Evolutionary conservation across 2,329 filamentous ascomycete genomes (phyloP), one percentile per base, ranked within the genome.

Genomic region (Fusarium sp.): DNA sequence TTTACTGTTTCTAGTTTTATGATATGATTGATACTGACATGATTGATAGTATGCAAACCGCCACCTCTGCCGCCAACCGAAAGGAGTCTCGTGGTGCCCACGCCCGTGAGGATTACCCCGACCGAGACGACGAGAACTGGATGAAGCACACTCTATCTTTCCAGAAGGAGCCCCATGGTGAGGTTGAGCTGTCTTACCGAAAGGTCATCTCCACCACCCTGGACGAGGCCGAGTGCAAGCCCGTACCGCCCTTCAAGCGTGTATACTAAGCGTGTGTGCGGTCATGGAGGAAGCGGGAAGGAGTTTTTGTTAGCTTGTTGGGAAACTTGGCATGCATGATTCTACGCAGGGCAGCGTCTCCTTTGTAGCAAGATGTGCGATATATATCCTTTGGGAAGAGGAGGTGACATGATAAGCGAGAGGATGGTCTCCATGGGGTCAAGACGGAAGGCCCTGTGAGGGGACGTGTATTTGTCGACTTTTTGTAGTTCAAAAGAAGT

Each of bases 61-160:
- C 96, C 67, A 88, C 91, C 75, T 89, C 94, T 33, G 96, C 96
- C 68, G 93, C 94, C 62, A 95, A 95, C 84, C 91, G 96, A 79
- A 97, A 97, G 88, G 96, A 99, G 84, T 97, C 94, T 58, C 93
- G 96, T 84, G 96, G 96, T 80, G 96, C 96, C 24, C 96, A 99
- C 83, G 96, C 96, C 72, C 92, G 96, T 73, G 96, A 99, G 86
- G 96, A 99, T 80, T 98, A 82, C 88, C 95, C 95, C 60, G 94
- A 98, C 19, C 92, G 96, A 85, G 93, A 98, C 79, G 96, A 99
- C 79, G 87, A 91, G 82, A 92, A 97, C 82, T 98, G 95, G 95
- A 98, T 98, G 95, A 98, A 98, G 91, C 96, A 99, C 88, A 97
- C 94, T 45, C 88, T 99, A 66, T 94, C 91, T 72, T 99, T 92